Percentiles rank a stretch among this genome's conserved stretches.
Evolutionary conservation across 148 eudicot genomes (phyloP).

Genomic region (Hydrangea macrophylla): DNA sequence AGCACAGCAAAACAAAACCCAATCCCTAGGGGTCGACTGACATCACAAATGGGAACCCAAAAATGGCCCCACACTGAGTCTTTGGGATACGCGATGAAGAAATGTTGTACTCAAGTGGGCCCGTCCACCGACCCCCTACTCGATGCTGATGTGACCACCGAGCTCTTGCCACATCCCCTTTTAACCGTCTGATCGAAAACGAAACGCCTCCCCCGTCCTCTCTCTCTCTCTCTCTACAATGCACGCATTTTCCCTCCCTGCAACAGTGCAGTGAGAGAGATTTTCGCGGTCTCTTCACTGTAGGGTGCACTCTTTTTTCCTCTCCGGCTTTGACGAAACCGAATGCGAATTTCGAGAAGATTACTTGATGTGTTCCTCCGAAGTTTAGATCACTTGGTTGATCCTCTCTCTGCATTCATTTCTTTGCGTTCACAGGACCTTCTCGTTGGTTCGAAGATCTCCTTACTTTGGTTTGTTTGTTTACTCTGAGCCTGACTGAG

Average conservation of each 20-base stretch:
- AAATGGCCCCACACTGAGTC: not conserved
- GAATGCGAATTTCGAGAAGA: constrained; percentile 1
- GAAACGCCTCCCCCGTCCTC: no score
- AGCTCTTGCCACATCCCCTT: constrained; percentile 9
- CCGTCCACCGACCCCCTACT: constrained; percentile 1
- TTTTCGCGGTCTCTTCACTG: constrained; percentile 22
- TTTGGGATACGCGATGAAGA: not conserved
- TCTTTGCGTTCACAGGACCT: constrained; percentile 24
- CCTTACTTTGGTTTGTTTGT: no score
- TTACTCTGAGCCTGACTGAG: not conserved
- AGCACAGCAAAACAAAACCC: not conserved
- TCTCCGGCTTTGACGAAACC: constrained; percentile 11
- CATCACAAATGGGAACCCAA: not conserved
- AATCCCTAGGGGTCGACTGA: not conserved
- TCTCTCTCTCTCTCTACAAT: constrained; percentile 7
- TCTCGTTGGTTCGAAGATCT: constrained; percentile 6
- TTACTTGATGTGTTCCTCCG: not conserved
- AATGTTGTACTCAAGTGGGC: not conserved
- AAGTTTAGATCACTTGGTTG: no score
- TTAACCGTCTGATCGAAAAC: constrained; percentile 23
- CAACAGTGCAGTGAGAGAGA: not conserved
- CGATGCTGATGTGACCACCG: not conserved
- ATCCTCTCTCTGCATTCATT: constrained; percentile 10
- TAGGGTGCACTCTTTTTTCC: not conserved
- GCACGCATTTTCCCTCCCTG: not conserved